Percentiles rank a stretch among this genome's conserved stretches.
phyloP scores from a whole-genome alignment of 768 basidiomycete species.

The Daedaleopsis nitida region DNA sequence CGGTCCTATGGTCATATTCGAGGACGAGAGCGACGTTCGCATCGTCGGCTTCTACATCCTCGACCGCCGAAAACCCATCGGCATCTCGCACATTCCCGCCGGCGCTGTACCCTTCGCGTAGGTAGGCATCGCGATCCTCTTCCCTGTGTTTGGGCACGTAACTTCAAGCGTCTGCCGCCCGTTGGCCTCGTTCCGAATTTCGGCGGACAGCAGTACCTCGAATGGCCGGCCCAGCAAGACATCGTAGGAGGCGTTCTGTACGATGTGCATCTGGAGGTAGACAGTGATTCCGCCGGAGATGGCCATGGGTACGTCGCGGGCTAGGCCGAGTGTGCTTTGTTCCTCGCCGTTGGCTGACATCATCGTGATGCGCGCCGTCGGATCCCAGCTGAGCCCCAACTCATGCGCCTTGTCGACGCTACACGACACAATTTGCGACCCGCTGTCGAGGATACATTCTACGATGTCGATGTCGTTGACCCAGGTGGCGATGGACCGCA shows the following conservation, averaged over 20 bases:
- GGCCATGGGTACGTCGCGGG: neutral
- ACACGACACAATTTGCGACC: neutral
- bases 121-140: constrained; percentile 1
- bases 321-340: neutral
- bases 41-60: neutral
- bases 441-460: neutral
- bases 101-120: constrained; percentile 1
- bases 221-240: neutral
- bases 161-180: constrained; percentile 1
- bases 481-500: neutral
- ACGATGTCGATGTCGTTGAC: neutral
- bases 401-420: neutral
- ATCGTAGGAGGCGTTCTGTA: neutral
- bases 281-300: neutral
- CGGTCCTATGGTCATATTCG: neutral
- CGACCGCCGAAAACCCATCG: neutral
- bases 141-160: constrained; percentile 14
- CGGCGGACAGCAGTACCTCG: neutral
- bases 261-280: neutral
- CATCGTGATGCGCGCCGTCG: neutral
- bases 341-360: neutral
- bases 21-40: neutral
- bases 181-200: neutral
- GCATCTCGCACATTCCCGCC: neutral
- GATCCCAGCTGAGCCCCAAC: neutral